Conservation (phyloP, 1,284 basidiomycete genomes). For the Ustilago bromivora region DNA sequence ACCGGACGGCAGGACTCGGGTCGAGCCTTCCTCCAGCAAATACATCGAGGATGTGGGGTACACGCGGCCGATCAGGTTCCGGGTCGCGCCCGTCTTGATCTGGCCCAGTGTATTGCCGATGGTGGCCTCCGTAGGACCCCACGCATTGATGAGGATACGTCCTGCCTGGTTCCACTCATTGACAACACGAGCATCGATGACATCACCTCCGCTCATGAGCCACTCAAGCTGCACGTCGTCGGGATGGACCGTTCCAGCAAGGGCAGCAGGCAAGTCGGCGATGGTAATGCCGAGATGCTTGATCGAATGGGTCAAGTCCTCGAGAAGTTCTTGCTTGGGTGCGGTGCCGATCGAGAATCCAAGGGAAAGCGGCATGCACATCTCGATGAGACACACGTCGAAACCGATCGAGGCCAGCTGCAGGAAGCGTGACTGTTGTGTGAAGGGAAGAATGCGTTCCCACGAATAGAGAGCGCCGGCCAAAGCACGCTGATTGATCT, state of each 20-base stretch:
- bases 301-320: slow-evolving; percentile 61
- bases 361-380: slow-evolving; percentile 65
- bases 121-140: slow-evolving; percentile 68
- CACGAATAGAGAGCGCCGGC: slow-evolving; percentile 65
- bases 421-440: slow-evolving; percentile 55
- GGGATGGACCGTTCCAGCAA: slow-evolving; percentile 63
- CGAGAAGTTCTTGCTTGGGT: slow-evolving; percentile 62
- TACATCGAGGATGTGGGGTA: slow-evolving; percentile 59
- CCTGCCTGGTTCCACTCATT: slow-evolving; percentile 59
- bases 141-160: slow-evolving; percentile 66
- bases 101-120: slow-evolving; percentile 68
- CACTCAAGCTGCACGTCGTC: slow-evolving; percentile 61
- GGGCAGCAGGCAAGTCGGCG: slow-evolving; percentile 65
- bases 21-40: slow-evolving; percentile 46
- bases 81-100: slow-evolving; percentile 45
- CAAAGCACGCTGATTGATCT: slow-evolving; percentile 62
- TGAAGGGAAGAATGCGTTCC: slow-evolving; percentile 60
- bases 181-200: slow-evolving; percentile 64
- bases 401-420: slow-evolving; percentile 68
- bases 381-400: slow-evolving; percentile 67
- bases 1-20: slow-evolving; percentile 44
- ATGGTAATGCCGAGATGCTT: slow-evolving; percentile 61
- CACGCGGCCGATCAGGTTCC: slow-evolving; percentile 60
- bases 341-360: slow-evolving; percentile 65
- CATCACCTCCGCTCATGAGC: slow-evolving; percentile 69